Evolutionary conservation across 2,329 filamentous ascomycete genomes (phyloP), one percentile per base, ranked within the genome.

Genomic region (Dothideomycetes sp.): DNA sequence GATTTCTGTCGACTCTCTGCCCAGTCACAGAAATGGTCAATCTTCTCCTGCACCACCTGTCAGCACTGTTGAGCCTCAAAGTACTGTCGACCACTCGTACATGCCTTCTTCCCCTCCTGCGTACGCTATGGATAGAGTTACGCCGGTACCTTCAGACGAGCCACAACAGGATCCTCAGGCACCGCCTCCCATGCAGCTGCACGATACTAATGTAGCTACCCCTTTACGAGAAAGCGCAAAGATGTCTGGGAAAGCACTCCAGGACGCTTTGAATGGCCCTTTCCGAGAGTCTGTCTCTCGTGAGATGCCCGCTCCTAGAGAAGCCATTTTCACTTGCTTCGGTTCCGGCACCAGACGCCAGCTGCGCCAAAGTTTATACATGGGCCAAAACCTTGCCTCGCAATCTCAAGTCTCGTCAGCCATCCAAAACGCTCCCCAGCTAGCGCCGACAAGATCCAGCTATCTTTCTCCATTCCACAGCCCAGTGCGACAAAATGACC

Each of bases 1-100:
- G 62, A 59, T 71, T 1, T 69, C 67, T 3, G 54, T 69, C 9
- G 64, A 69, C 24, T 68, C 67, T 2, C 48, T 71, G 22, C 61
- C 61, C 23, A 56, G 52, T 33, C 50, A 54, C 10, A 53, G 50
- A 34, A 12, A 16, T 10, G 27, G 23, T 10, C 32, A 24, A 13
- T 34, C 33, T 8, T 42, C 40, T 5, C 33, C 40, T 19, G 33
- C 37, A 13, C 27, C 30, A 1, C 8, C 27, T 28, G 27, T 40
- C 8, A 29, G 36, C 18, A 15, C 29, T 13, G 31, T 18, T 5
- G 33, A 34, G n/a, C 19, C 19, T 3, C 5, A 16, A 7, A 16
- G 23, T 15, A 22, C 35, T 1, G 22, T 44, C 12, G 51, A 46
- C n/a, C 46, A 51, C 13, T 52, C 50, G 5, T 53, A 57, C 39